These are phyloP conservation scores for Amanita pallidorosea DNA, from an alignment of 768 basidiomycete species.

Conservation along the genomic window DNA sequence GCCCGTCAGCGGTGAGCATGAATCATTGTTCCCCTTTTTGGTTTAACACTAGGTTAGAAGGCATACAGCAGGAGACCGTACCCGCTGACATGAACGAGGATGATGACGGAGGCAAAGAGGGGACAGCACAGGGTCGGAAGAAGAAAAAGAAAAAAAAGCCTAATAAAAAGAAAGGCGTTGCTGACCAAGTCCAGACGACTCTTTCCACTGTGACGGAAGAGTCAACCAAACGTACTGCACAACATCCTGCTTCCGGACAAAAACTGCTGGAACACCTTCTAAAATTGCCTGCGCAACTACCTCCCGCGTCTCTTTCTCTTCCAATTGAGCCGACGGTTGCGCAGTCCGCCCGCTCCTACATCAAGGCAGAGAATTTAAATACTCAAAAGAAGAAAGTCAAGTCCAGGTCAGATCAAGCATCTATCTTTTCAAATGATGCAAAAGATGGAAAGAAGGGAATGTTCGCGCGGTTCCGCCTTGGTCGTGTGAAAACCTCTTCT, in stretches of 20 bases:
- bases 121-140: constrained; percentile 19
- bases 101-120: constrained; percentile 56
- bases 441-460: constrained; percentile 34
- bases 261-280: constrained; percentile 12
- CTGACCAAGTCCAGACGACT: constrained; percentile 13
- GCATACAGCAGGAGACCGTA: neutral
- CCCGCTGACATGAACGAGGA: constrained; percentile 50
- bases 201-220: constrained; percentile 11
- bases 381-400: constrained; percentile 57
- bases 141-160: constrained; percentile 67
- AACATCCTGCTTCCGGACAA: constrained; percentile 10
- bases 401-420: constrained; percentile 50
- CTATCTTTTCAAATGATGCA: constrained; percentile 33
- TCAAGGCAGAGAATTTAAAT: constrained; percentile 39
- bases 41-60: neutral
- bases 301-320: constrained; percentile 23
- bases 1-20: neutral
- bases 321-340: constrained; percentile 40
- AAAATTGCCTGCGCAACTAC: constrained; percentile 13
- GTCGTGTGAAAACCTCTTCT: constrained; percentile 18
- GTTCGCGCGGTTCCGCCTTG: constrained; percentile 36
- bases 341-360: constrained; percentile 63
- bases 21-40: neutral
- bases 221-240: constrained; percentile 6
- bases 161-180: constrained; percentile 54